phyloP scores from a whole-genome alignment of 2,329 filamentous ascomycete genomes.

The Akanthomyces dipterigenus region DNA sequence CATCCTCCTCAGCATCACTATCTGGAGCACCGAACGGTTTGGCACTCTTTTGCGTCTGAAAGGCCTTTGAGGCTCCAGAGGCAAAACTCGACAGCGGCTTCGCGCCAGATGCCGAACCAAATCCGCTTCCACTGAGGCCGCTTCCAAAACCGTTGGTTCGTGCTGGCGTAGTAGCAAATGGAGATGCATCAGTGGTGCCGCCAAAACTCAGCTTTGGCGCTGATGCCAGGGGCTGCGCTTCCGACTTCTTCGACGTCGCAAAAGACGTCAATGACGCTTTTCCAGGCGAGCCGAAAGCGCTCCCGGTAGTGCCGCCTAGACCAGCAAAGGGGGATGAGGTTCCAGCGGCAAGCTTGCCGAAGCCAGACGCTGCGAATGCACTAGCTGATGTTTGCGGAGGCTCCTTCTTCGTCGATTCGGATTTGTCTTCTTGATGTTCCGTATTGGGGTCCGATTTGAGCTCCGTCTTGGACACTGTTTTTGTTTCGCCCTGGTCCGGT shows the following conservation, averaged over 20 bases:
- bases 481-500: not conserved
- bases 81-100: slow-evolving; percentile 62
- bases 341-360: slow-evolving; percentile 58
- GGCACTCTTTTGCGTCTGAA: slow-evolving; percentile 53
- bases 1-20: slow-evolving; percentile 50
- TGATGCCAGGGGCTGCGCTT: slow-evolving; percentile 22
- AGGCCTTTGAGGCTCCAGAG: slow-evolving; percentile 43
- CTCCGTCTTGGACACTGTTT: not conserved
- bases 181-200: slow-evolving; percentile 33
- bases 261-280: slow-evolving; percentile 28
- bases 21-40: slow-evolving; percentile 74
- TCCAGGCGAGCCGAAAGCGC: slow-evolving; percentile 42
- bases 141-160: slow-evolving; percentile 43
- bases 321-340: slow-evolving; percentile 60
- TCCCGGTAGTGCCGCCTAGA: slow-evolving; percentile 41
- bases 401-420: slow-evolving; percentile 21
- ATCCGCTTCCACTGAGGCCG: slow-evolving; percentile 33
- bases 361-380: slow-evolving; percentile 62
- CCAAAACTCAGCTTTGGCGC: slow-evolving; percentile 46
- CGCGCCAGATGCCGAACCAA: slow-evolving; percentile 35
- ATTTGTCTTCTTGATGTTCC: not conserved
- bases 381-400: slow-evolving; percentile 42
- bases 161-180: slow-evolving; percentile 39
- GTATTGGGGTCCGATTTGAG: not conserved
- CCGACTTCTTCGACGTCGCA: slow-evolving; percentile 22